Evolutionary conservation across 1,284 basidiomycete genomes (phyloP), one percentile per base, ranked within the genome.

Genomic region (Hemileia vastatrix): DNA sequence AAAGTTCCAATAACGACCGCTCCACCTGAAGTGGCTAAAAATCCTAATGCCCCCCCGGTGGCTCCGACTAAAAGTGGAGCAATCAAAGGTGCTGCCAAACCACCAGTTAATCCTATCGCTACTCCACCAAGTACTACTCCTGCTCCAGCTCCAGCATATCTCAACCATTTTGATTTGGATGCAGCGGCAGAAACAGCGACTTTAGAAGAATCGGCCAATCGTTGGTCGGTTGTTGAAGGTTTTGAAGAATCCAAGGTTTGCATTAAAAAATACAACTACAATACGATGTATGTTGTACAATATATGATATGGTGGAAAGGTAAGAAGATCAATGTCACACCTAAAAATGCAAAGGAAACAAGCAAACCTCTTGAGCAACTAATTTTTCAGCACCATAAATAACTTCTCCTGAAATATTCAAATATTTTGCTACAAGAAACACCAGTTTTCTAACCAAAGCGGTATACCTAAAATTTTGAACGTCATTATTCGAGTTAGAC

Each of bases 21-120:
- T 6, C 67, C 67, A 5, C 67, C 67, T 4, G 65, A 62, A 6
- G 77, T 77, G 0, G 76, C 76, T 4, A 80, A 67, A 11, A 79
- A 66, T 0, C 76, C 76, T 3, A 78, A 74, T 0, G 72, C 73
- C 21, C 72, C 69, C 3, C 70, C 71, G 9, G 79, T 76, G 0
- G 77, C 68, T 0, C 79, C 78, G 1, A 78, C 79, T 1, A 81
- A 73, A 4, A 80, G 66, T 0, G 79, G 79, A 0, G 78, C 77
- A 4, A 81, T 75, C 0, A 79, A 77, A 0, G 80, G 80, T 6
- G 80, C 80, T 0, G 80, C 80, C 1, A 82, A 73, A 1, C 81
- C 80, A 18, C 80, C 80, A 0, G 81, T 81, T 3, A 82, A 69
- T 4, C 81, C 81, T 36, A 82, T 76, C 0, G 79, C 74, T 0